A percentile compares a stretch with the other conserved stretches of the same genome.
Conservation (phyloP, 805 yeast genomes). For the Zygotorulaspora sp. region DNA sequence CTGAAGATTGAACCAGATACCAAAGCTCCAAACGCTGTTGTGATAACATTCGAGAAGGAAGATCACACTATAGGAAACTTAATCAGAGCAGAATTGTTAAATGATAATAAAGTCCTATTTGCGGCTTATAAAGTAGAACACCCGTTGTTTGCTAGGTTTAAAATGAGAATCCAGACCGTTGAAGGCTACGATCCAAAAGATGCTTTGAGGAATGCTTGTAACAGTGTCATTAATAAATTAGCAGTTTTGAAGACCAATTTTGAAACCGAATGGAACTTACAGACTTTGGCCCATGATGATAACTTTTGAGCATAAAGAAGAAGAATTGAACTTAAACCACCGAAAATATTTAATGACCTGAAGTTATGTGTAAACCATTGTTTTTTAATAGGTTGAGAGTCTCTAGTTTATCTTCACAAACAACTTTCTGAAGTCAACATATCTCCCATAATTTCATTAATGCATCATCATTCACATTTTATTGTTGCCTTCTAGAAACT, state of each 20-base stretch:
- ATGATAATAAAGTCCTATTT: constrained; percentile 84
- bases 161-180: constrained; percentile 91
- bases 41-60: constrained; percentile 90
- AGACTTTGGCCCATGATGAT: constrained; percentile 58
- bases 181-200: constrained; percentile 90
- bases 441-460: too few relatives aligned
- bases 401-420: too few relatives aligned
- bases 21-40: constrained; percentile 90
- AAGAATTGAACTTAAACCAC: too few relatives aligned
- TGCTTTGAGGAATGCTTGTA: constrained; percentile 87
- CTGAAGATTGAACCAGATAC: constrained; percentile 88
- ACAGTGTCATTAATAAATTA: constrained; percentile 73
- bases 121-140: constrained; percentile 98
- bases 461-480: too few relatives aligned
- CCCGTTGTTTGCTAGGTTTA: constrained; percentile 92
- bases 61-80: constrained; percentile 95
- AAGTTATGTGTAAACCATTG: too few relatives aligned
- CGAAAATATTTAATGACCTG: too few relatives aligned
- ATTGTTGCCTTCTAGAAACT: too few relatives aligned
- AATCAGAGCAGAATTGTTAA: constrained; percentile 77
- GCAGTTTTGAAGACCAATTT: constrained; percentile 71
- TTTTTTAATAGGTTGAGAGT: too few relatives aligned
- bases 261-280: constrained; percentile 88
- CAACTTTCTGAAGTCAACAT: too few relatives aligned
- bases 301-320: constrained; percentile 29